Evolutionary conservation across 768 basidiomycete species (phyloP).

Genomic region (Asterophora parasitica): DNA sequence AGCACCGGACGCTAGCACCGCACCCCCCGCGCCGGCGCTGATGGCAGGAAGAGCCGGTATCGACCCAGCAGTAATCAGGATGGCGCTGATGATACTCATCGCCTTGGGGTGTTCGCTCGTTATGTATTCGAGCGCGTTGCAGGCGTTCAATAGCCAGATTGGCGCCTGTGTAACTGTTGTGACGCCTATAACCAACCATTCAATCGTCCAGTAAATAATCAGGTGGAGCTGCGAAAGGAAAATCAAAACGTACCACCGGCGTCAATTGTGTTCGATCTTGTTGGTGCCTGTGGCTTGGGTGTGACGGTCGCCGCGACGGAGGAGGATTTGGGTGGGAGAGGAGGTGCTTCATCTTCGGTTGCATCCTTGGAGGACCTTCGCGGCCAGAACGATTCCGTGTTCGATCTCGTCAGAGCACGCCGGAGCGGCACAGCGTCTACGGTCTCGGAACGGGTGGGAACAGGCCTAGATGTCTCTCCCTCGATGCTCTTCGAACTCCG

Average conservation of each 20-base stretch:
- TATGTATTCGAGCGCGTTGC: slow-evolving; percentile 69
- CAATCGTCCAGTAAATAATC: slow-evolving; percentile 1
- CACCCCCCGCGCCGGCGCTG: slow-evolving; percentile 64
- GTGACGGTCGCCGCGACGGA: slow-evolving; percentile 16
- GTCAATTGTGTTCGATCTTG: slow-evolving; percentile 15
- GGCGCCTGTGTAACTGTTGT: slow-evolving; percentile 58
- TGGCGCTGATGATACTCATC: slow-evolving; percentile 69
- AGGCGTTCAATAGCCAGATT: slow-evolving; percentile 73
- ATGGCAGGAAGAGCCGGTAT: slow-evolving; percentile 70
- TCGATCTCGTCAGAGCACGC: slow-evolving; percentile 12
- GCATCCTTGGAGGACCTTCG: slow-evolving; percentile 21
- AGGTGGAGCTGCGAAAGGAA: background rate
- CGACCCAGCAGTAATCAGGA: slow-evolving; percentile 75
- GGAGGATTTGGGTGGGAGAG: slow-evolving; percentile 22
- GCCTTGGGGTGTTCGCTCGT: slow-evolving; percentile 71
- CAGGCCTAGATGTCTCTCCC: slow-evolving; percentile 5
- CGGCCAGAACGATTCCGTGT: slow-evolving; percentile 21
- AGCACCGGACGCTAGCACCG: slow-evolving; percentile 65
- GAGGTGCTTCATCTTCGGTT: slow-evolving; percentile 20
- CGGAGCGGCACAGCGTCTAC: slow-evolving; percentile 9
- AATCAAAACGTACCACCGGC: slow-evolving; percentile 15
- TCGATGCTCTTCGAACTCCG: slow-evolving; percentile 8
- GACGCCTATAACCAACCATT: slow-evolving; percentile 18
- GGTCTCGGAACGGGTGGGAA: slow-evolving; percentile 10
- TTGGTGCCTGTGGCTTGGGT: slow-evolving; percentile 10